Evolutionary conservation across 1,139 yeast genomes (phyloP).

Genomic region (Debaryomyces robertsiae): DNA sequence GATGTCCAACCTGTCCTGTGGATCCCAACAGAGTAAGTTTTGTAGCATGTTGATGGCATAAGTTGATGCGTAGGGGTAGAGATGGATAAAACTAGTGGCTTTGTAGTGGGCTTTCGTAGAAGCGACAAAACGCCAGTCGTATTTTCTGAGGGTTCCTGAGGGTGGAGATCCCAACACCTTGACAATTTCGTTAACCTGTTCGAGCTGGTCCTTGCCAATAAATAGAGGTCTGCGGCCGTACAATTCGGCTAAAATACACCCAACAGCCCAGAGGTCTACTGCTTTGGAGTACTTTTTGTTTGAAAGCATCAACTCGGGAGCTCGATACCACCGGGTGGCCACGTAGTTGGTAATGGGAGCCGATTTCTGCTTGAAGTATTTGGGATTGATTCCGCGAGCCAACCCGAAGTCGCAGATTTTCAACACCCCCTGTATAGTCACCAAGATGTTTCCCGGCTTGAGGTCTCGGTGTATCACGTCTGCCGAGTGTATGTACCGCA

Average conservation of each 20-base stretch:
- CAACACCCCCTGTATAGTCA: constrained; percentile 67
- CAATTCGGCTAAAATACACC: constrained; percentile 76
- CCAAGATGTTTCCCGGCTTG: constrained; percentile 82
- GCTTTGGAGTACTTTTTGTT: constrained; percentile 55
- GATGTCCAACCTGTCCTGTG: constrained; percentile 47
- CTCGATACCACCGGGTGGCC: constrained; percentile 95
- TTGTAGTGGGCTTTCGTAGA: constrained; percentile 41
- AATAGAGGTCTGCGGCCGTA: constrained; percentile 75
- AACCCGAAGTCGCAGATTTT: constrained; percentile 89
- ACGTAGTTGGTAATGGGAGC: constrained; percentile 77
- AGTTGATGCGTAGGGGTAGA: constrained; percentile 62
- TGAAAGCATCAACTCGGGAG: constrained; percentile 83
- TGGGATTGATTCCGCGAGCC: constrained; percentile 70
- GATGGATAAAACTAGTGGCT: constrained; percentile 46
- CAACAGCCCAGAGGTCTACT: constrained; percentile 81
- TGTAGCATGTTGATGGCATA: constrained; percentile 52
- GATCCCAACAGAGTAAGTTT: constrained; percentile 64
- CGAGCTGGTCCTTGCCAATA: constrained; percentile 65
- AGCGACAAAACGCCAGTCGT: constrained; percentile 33
- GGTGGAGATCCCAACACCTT: constrained; percentile 66
- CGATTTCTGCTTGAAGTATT: constrained; percentile 36
- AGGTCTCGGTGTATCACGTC: constrained; percentile 83
- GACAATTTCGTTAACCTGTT: constrained; percentile 64
- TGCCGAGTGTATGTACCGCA: constrained; percentile 83
- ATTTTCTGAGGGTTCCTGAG: constrained; percentile 32